Evolutionary conservation across 768 basidiomycete species (phyloP), one percentile per base, ranked within the genome.

Genomic region (Rubroboletus pulcherrimus): DNA sequence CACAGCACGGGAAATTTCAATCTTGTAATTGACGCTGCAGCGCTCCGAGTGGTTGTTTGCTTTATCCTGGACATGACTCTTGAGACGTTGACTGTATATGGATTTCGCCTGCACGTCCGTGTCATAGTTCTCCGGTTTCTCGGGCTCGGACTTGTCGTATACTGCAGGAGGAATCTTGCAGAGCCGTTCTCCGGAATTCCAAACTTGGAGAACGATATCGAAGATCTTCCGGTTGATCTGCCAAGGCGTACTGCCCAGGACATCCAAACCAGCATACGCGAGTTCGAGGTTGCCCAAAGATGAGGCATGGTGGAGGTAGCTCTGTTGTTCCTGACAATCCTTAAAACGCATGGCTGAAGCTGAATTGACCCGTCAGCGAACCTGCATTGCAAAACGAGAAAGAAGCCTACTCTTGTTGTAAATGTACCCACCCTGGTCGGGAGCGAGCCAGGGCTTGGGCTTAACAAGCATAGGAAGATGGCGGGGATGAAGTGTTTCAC

Each of bases 391-490:
- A 39, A 17, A 11, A 51, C 30, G 10, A 51, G 7, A 12, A 43
- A 7, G 5, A 42, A 6, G 73, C 85, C 49, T 64, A 91, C 91
- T 82, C 59, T 78, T 81, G 66, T 86, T 91, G 62, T 85, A 83
- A 24, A 96, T 72, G 67, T 98, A 98, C 1, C 87, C 91, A 5
- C 97, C 96, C 43, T 86, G 75, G 51, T 88, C 81, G 59, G 84
- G 79, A 54, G 77, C 76, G 2, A 89, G 65, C 96, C 95, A 98
- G 0, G 92, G 91, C 59, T 86, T 86, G 2, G 96, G 96, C 58
- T 86, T 85, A 26, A 95, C 81, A 7, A 99, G 79, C 97, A 98
- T 99, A 9, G 96, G 96, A 24, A 99, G 78, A 71, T 96, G 91
- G 2, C 94, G 90, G 15, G 96, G 94, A 72, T 96, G 93, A 17